These are phyloP conservation scores for Vanderwaltozyma tropicalis DNA, from an alignment of 805 yeast species.

Conservation along the genomic window DNA sequence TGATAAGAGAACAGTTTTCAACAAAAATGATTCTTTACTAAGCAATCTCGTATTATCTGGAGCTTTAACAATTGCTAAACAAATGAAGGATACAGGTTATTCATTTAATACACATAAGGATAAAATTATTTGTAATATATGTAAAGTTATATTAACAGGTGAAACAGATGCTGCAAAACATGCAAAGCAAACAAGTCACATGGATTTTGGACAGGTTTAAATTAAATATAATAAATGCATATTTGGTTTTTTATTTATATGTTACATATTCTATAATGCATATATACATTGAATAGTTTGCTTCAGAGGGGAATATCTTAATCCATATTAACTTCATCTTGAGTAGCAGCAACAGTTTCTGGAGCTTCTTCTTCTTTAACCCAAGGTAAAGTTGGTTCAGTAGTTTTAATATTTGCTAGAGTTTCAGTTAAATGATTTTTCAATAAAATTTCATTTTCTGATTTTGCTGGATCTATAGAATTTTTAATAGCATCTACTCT, in stretches of 20 bases:
- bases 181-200: slow-evolving; percentile 53
- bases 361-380: background rate
- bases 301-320: background rate
- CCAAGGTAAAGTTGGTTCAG: slow-evolving; percentile 29
- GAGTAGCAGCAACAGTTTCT: background rate
- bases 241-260: too few relatives aligned
- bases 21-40: slow-evolving; percentile 25
- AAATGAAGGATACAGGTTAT: slow-evolving; percentile 43
- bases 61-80: slow-evolving; percentile 32
- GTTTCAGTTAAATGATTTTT: slow-evolving; percentile 20
- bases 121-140: slow-evolving; percentile 45
- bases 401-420: slow-evolving; percentile 21
- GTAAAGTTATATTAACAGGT: slow-evolving; percentile 44
- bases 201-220: slow-evolving; percentile 46
- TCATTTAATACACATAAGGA: slow-evolving; percentile 57
- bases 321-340: slow-evolving; percentile 2
- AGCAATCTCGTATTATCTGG: slow-evolving; percentile 29
- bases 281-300: too few relatives aligned
- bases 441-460: slow-evolving; percentile 33
- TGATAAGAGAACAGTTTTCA: slow-evolving; percentile 25
- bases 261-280: too few relatives aligned
- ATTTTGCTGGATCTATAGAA: slow-evolving; percentile 37
- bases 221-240: background rate
- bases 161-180: slow-evolving; percentile 57
- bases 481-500: slow-evolving; percentile 52